Conservation (phyloP, 2,329 filamentous ascomycete genomes). For the Tolypocladium amazonense region DNA sequence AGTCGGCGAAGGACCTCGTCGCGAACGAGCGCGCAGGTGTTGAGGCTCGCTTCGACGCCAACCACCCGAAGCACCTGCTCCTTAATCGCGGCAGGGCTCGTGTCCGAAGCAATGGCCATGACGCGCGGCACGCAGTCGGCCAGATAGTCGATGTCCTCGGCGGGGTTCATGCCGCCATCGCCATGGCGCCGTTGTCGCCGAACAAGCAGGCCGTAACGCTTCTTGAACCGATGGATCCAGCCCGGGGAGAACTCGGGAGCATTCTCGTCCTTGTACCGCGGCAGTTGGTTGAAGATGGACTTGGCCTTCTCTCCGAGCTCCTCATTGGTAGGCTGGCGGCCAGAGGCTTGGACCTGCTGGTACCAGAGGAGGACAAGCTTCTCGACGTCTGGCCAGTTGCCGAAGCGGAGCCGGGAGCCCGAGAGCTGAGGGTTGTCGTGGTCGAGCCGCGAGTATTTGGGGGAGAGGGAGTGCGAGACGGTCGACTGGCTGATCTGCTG, state of each 20-base stretch:
- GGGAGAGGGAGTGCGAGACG: constrained; percentile 50
- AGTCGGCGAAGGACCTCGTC: constrained; percentile 42
- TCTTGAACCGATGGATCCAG: constrained; percentile 56
- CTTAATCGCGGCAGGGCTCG: constrained; percentile 47
- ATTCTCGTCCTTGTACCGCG: constrained; percentile 49
- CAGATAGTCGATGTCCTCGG: constrained; percentile 48
- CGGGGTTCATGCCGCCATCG: constrained; percentile 33
- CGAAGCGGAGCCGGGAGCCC: constrained; percentile 51
- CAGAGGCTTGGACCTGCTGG: constrained; percentile 37
- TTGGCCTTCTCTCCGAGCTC: constrained; percentile 54
- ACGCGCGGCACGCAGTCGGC: constrained; percentile 49
- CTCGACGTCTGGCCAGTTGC: constrained; percentile 54
- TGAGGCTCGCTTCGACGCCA: constrained; percentile 42
- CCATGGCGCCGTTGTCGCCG: constrained; percentile 44
- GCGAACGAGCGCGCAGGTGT: constrained; percentile 44
- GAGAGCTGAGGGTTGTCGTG: constrained; percentile 48
- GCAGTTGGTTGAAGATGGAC: constrained; percentile 44
- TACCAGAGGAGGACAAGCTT: constrained; percentile 47
- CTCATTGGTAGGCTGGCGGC: constrained; percentile 50
- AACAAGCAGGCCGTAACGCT: constrained; percentile 48
- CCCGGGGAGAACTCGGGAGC: constrained; percentile 52
- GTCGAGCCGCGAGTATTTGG: constrained; percentile 51
- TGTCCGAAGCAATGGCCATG: constrained; percentile 47
- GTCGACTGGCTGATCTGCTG: constrained; percentile 53
- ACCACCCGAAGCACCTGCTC: constrained; percentile 45